Evolutionary conservation across 768 basidiomycete species (phyloP).

Genomic region (Amanita phalloides): DNA sequence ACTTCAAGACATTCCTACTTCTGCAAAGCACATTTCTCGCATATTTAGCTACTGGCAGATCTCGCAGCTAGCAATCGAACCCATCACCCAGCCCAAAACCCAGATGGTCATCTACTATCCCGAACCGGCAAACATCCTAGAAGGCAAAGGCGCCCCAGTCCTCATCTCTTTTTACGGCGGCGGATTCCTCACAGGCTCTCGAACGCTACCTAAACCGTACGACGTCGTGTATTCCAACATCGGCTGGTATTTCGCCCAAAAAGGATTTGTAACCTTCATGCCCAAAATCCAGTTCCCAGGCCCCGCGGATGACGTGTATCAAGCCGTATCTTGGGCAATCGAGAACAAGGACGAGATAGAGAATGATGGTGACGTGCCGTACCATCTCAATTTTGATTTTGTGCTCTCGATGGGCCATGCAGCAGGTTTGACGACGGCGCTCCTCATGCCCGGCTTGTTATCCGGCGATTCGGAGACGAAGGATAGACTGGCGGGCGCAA

Average conservation of each 20-base stretch:
- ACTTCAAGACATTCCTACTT: no score
- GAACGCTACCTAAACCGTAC: slow-evolving; percentile 33
- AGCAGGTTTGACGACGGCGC: slow-evolving; percentile 40
- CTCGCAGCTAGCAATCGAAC: background rate
- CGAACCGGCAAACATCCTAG: slow-evolving; percentile 20
- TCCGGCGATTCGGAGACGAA: slow-evolving; percentile 14
- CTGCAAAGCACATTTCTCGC: no score
- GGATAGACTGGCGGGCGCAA: slow-evolving; percentile 27
- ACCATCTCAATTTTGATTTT: slow-evolving; percentile 24
- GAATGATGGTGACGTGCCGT: background rate
- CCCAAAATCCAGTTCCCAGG: slow-evolving; percentile 47
- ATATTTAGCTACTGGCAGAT: no score
- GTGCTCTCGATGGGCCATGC: slow-evolving; percentile 52
- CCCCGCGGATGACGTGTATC: slow-evolving; percentile 44
- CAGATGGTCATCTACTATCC: slow-evolving; percentile 61
- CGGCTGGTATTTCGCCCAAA: slow-evolving; percentile 49
- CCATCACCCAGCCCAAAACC: background rate
- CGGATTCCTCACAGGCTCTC: slow-evolving; percentile 42
- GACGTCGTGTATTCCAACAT: slow-evolving; percentile 46
- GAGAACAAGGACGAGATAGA: slow-evolving; percentile 18
- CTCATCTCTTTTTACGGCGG: slow-evolving; percentile 63
- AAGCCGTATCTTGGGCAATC: slow-evolving; percentile 46
- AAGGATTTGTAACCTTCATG: slow-evolving; percentile 49
- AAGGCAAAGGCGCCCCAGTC: slow-evolving; percentile 24
- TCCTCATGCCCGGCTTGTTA: slow-evolving; percentile 27